These are phyloP conservation scores for Pugionium cornutum DNA, from an alignment of 345 rosid genomes.

Conservation along the genomic window DNA sequence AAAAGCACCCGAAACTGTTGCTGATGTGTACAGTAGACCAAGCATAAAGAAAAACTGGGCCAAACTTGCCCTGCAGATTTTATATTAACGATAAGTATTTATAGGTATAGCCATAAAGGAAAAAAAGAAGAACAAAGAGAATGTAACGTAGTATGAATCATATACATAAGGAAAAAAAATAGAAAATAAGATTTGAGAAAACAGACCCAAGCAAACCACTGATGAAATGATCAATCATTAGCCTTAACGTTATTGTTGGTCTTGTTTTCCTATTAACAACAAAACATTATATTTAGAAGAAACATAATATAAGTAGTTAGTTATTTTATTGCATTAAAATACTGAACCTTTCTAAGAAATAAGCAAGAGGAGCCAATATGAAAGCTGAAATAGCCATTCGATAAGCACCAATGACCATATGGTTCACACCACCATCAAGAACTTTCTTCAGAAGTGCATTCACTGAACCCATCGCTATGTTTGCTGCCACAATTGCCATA, in stretches of 20 bases:
- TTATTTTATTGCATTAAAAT: too few species aligned
- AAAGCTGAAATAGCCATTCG: constrained; percentile 53
- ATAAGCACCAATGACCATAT: constrained; percentile 56
- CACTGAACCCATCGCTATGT: constrained; percentile 51
- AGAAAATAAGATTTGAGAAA: background rate
- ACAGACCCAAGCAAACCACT: constrained; percentile 69
- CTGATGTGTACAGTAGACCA: constrained; percentile 69
- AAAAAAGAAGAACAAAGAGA: too few species aligned
- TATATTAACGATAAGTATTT: too few species aligned
- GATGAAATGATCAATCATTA: constrained; percentile 57
- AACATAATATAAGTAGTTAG: too few species aligned
- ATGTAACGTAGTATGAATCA: too few species aligned
- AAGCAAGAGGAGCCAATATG: constrained; percentile 56
- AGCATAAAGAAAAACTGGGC: constrained; percentile 65
- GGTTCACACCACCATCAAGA: constrained; percentile 55
- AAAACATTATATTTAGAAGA: too few species aligned
- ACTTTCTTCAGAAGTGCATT: constrained; percentile 62
- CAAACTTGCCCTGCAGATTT: constrained; percentile 57
- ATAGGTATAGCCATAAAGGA: too few species aligned
- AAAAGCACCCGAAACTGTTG: constrained; percentile 64
- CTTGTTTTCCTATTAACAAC: constrained; percentile 54
- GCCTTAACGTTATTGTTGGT: constrained; percentile 52
- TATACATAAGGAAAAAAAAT: too few species aligned
- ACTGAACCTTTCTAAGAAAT: constrained; percentile 61
- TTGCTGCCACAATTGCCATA: constrained; percentile 47